A percentile compares a stretch with the other conserved stretches of the same genome.
Conservation (phyloP, 257 asterid genomes). For the Striga asiatica region DNA sequence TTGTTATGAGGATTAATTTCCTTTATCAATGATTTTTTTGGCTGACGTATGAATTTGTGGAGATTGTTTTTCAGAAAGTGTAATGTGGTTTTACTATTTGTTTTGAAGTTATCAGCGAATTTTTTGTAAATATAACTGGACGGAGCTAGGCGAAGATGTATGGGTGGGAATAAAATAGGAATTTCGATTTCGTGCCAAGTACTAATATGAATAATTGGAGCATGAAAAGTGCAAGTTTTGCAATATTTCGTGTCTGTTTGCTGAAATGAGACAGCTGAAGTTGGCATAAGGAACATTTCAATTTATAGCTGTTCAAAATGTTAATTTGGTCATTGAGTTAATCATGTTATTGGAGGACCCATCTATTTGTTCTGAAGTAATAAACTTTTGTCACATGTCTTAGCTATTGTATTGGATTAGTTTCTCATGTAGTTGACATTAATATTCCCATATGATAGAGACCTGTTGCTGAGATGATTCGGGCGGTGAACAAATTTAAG, state of each 20-base stretch:
- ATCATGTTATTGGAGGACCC: constrained; percentile 4
- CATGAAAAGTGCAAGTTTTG: not conserved
- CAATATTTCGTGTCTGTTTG: not conserved
- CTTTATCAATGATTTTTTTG: not conserved
- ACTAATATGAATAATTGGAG: not conserved
- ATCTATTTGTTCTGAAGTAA: not conserved
- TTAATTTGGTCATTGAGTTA: not conserved
- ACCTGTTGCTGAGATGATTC: constrained; percentile 81
- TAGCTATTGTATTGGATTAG: not conserved
- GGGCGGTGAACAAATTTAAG: constrained; percentile 84
- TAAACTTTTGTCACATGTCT: not conserved
- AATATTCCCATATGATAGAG: constrained; percentile 36
- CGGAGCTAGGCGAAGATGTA: not conserved
- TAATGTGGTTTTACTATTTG: not conserved
- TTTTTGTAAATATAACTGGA: not conserved
- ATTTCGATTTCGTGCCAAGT: not conserved
- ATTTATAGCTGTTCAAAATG: not conserved
- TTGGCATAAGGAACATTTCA: not conserved
- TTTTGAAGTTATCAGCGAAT: not conserved
- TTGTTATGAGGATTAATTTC: not conserved
- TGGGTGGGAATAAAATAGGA: not conserved
- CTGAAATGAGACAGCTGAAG: constrained; percentile 8
- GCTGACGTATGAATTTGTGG: not conserved
- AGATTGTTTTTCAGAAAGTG: not conserved
- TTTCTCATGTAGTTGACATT: constrained; percentile 12